Evolutionary conservation across 179 eudicot genomes (phyloP), one percentile per base, ranked within the genome.

Genomic region (Nepenthes alata): DNA sequence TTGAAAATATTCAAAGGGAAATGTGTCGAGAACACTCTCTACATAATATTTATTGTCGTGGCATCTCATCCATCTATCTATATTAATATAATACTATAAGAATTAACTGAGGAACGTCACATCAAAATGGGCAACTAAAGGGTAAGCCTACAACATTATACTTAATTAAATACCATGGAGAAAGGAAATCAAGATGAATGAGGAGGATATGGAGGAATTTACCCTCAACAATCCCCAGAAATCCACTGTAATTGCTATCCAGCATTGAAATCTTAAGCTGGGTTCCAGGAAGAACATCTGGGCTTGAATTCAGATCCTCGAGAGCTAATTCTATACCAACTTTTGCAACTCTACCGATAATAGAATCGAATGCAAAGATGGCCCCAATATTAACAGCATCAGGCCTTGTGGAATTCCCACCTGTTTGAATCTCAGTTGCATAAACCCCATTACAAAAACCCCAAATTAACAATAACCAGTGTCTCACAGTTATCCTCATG

Each of bases 281-380:
- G 61, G 84, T 85, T 62, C 85, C 87, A 34, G 52, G 53, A 64
- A 88, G 84, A 72, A 88, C 68, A 51, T 63, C 55, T 11, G 86
- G 80, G 64, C 69, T 62, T 39, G 87, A 70, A 66, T 87, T 88
- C 53, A 88, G 83, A 70, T 83, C 89, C 66, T 83, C 80, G 11
- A 81, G 47, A 7, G 96, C 96, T 63, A 89, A 83, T 62, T 80
- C 68, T 11, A 88, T 57, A 57, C 89, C 96, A 69, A 88, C 74
- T 72, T 81, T 85, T n/a, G 86, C 93, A 58, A 78, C 93, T 68
- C 77, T 85, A 15, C 89, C 91, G 45, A 76, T 71, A 2, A 63
- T 62, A 38, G 83, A 74, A 58, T 70, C 59, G 35, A 73, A 76
- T 9, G 84, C 58, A 14, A 83, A 56, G 16, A 85, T 72, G 25